Evolutionary conservation across 306 rosid genomes (phyloP).

Genomic region (Fagus crenata): DNA sequence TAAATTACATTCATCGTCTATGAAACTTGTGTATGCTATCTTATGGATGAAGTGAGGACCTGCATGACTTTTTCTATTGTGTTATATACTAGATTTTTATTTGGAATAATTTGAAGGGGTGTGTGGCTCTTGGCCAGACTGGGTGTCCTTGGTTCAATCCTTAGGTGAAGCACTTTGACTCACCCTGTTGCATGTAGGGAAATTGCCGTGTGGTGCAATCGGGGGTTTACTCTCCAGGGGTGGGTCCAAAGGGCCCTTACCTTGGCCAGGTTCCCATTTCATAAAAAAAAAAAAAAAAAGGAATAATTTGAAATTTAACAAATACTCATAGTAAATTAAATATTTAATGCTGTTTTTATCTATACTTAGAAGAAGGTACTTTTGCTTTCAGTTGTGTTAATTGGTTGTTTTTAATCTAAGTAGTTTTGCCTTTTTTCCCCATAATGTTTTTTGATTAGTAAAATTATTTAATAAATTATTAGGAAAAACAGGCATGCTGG

Average conservation of each 20-base stretch:
- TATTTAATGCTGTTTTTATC: neutral
- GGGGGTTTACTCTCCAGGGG: no score
- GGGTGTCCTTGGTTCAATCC: no score
- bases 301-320: neutral
- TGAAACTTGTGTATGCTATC: slow-evolving; percentile 8
- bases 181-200: no score
- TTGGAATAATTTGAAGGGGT: neutral
- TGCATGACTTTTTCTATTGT: neutral
- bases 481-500: neutral
- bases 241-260: no score
- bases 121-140: no score
- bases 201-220: no score
- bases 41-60: neutral
- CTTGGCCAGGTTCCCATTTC: no score
- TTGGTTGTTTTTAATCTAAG: neutral
- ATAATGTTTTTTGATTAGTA: neutral
- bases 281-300: no score
- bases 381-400: neutral
- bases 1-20: slow-evolving; percentile 13
- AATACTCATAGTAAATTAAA: neutral
- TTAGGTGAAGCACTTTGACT: no score
- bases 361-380: neutral
- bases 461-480: neutral
- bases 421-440: neutral
- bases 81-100: neutral